phyloP scores from a whole-genome alignment of 768 basidiomycete genomes.

The Rossbeevera mucosa region DNA sequence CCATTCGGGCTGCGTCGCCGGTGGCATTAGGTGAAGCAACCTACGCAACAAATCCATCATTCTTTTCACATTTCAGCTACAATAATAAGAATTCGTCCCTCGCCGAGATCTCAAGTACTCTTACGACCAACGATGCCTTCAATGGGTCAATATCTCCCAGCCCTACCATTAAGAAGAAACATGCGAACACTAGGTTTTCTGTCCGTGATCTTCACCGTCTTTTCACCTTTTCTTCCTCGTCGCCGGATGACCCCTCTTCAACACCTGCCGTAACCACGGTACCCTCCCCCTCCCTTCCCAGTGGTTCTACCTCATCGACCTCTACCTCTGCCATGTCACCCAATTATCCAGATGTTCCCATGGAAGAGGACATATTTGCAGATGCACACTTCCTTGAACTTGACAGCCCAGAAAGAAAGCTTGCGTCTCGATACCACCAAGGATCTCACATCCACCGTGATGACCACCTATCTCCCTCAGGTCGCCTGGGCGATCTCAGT shows the following conservation, averaged over 20 bases:
- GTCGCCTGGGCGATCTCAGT: constrained; percentile 37
- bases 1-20: constrained; percentile 22
- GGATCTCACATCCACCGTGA: not conserved
- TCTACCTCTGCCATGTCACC: constrained; percentile 14
- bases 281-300: not conserved
- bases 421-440: constrained; percentile 3
- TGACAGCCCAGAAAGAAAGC: constrained; percentile 18
- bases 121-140: constrained; percentile 7
- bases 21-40: constrained; percentile 16
- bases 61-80: constrained; percentile 6
- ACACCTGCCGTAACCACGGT: constrained; percentile 1
- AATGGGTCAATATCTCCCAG: constrained; percentile 33
- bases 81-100: constrained; percentile 28
- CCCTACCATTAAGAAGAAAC: constrained; percentile 28
- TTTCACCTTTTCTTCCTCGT: constrained; percentile 26
- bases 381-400: constrained; percentile 18
- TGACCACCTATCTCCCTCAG: not conserved
- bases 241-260: constrained; percentile 8
- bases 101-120: constrained; percentile 9
- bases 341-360: constrained; percentile 14
- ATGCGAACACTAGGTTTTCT: constrained; percentile 30
- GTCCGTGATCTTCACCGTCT: constrained; percentile 35
- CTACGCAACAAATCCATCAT: constrained; percentile 6
- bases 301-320: constrained; percentile 2
- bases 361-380: constrained; percentile 14